Conservation (phyloP, 2,329 filamentous ascomycete species). For the Cytospora leucostoma region DNA sequence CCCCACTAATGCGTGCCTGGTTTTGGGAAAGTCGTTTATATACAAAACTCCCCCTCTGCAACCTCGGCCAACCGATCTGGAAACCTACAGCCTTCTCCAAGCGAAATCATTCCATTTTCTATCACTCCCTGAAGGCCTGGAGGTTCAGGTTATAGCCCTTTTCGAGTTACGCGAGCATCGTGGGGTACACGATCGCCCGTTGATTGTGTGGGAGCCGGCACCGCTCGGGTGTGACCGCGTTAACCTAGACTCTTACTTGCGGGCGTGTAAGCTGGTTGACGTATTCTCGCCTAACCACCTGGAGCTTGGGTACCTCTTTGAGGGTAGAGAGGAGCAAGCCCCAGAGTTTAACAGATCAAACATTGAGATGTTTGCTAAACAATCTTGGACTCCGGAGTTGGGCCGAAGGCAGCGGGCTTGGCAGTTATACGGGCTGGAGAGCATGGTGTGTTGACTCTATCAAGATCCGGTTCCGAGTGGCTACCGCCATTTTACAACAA, state of each 20-base stretch:
- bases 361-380: slow-evolving; percentile 2
- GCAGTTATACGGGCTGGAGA: slow-evolving; percentile 15
- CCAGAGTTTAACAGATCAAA: neutral
- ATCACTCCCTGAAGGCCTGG: neutral
- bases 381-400: slow-evolving; percentile 3
- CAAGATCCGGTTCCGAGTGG: slow-evolving; percentile 29
- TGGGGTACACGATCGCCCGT: neutral
- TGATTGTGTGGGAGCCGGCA: slow-evolving; percentile 22
- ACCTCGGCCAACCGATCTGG: slow-evolving; percentile 24
- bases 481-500: slow-evolving; percentile 35
- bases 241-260: slow-evolving; percentile 33
- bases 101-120: slow-evolving; percentile 33
- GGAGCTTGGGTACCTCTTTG: slow-evolving; percentile 36
- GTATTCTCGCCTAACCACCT: slow-evolving; percentile 43
- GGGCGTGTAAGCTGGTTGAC: slow-evolving; percentile 35
- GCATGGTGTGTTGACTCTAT: slow-evolving; percentile 15
- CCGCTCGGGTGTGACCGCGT: slow-evolving; percentile 29
- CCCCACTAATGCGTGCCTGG: slow-evolving; percentile 27
- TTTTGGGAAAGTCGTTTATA: slow-evolving; percentile 31
- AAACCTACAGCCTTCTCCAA: neutral
- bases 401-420: slow-evolving; percentile 1
- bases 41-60: slow-evolving; percentile 31
- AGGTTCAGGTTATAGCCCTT: neutral
- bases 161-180: neutral
- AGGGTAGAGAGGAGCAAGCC: neutral